phyloP scores from a whole-genome alignment of 306 rosid genomes.

The Trifolium pratense region DNA sequence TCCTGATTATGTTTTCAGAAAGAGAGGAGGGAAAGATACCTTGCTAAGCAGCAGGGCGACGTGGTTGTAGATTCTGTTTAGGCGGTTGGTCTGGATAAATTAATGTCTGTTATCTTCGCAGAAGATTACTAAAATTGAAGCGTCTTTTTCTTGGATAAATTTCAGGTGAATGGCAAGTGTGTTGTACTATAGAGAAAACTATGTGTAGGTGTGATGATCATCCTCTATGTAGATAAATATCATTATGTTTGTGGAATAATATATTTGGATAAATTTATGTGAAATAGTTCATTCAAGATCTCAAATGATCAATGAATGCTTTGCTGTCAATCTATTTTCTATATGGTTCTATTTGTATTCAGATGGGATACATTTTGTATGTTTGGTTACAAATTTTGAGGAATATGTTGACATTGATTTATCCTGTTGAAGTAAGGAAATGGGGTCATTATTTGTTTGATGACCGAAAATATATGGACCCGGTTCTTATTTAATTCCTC shows the following conservation, averaged over 20 bases:
- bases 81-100: conserved; percentile 34
- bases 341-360: conserved; percentile 10
- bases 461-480: not conserved
- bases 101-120: conserved; percentile 25
- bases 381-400: not conserved
- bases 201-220: conserved; percentile 33
- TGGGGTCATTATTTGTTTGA: not conserved
- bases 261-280: conserved; percentile 22
- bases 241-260: conserved; percentile 38
- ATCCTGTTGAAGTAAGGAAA: not conserved
- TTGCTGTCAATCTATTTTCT: conserved; percentile 18
- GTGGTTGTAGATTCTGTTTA: conserved; percentile 73
- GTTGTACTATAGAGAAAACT: conserved; percentile 38
- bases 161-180: conserved; percentile 37
- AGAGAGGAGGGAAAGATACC: conserved; percentile 97
- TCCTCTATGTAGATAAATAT: conserved; percentile 56
- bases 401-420: conserved; percentile 1
- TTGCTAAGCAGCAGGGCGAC: conserved; percentile 88
- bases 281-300: conserved; percentile 6
- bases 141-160: conserved; percentile 28
- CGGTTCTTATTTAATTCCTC: not conserved
- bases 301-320: not conserved
- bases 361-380: not conserved
- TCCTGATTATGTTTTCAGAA: conserved; percentile 55
- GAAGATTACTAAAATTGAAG: conserved; percentile 37